Conservation (phyloP, 108 stramenopile species). For the Stephanodiscus triporus region DNA sequence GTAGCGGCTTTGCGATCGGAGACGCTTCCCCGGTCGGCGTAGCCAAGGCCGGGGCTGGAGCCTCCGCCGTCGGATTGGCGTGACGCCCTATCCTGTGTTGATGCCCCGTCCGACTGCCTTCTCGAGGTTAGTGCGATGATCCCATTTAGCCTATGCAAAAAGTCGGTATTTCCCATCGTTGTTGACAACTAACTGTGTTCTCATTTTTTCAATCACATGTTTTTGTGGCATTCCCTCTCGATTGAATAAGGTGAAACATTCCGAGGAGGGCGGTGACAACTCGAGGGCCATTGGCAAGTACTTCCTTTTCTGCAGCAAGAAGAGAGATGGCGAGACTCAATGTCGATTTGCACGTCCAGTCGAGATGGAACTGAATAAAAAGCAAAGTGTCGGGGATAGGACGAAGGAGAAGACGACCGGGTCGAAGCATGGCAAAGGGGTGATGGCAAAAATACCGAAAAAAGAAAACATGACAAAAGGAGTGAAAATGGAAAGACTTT, state of each 20-base stretch:
- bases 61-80: no score
- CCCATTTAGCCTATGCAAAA: no score
- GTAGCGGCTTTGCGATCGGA: no score
- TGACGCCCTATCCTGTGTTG: conserved; percentile 46
- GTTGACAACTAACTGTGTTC: not conserved
- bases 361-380: conserved; percentile 54
- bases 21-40: no score
- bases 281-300: conserved; percentile 76
- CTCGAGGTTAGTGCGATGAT: conserved; percentile 61
- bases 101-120: conserved; percentile 76
- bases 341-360: conserved; percentile 76
- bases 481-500: conserved; percentile 9
- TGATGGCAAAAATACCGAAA: conserved; percentile 9
- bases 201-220: not conserved
- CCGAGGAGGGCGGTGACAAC: conserved; percentile 53
- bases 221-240: conserved; percentile 71
- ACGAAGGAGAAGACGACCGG: conserved; percentile 9
- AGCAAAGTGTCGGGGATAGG: conserved; percentile 10
- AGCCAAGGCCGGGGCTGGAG: no score
- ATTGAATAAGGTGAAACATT: conserved; percentile 72
- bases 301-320: conserved; percentile 75
- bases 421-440: conserved; percentile 11
- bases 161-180: not conserved
- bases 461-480: conserved; percentile 14
- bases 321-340: conserved; percentile 58